A percentile compares a stretch with the other conserved stretches of the same genome.
Evolutionary conservation across 345 rosid species (phyloP).

Genomic region (Aegle marmelos): DNA sequence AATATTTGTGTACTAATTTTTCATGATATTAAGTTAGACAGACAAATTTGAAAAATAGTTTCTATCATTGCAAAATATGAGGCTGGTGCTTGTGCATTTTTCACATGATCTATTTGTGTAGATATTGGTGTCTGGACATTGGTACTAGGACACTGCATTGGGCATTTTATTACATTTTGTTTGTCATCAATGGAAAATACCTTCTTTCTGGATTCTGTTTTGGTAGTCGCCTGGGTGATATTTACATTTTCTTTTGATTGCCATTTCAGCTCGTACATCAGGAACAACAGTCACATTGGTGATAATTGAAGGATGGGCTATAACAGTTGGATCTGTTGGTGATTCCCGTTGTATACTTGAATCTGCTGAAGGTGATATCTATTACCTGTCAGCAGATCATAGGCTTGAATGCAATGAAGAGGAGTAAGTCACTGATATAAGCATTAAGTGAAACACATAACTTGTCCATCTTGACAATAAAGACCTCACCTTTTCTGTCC

Average conservation of each 20-base stretch:
- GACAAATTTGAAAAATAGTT: neutral
- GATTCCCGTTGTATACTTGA: constrained; percentile 98
- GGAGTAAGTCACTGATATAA: constrained; percentile 57
- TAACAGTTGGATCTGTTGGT: constrained; percentile 98
- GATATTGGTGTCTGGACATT: neutral
- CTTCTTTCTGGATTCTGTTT: neutral
- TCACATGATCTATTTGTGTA: neutral
- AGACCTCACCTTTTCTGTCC: constrained; percentile 11
- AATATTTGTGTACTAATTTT: neutral
- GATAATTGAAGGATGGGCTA: constrained; percentile 85
- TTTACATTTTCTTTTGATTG: neutral
- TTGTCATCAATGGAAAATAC: neutral
- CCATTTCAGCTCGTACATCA: constrained; percentile 70
- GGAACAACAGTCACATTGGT: constrained; percentile 96
- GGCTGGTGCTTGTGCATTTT: neutral
- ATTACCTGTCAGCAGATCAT: constrained; percentile 92
- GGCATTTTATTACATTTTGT: neutral
- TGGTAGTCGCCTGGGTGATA: neutral
- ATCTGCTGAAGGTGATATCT: constrained; percentile 89
- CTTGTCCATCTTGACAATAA: constrained; percentile 2
- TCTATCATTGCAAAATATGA: neutral
- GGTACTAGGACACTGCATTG: neutral
- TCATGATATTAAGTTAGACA: neutral
- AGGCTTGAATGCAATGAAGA: constrained; percentile 92
- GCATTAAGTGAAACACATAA: neutral